phyloP scores from a whole-genome alignment of 306 rosid species.

The Dalbergia cultrata region DNA sequence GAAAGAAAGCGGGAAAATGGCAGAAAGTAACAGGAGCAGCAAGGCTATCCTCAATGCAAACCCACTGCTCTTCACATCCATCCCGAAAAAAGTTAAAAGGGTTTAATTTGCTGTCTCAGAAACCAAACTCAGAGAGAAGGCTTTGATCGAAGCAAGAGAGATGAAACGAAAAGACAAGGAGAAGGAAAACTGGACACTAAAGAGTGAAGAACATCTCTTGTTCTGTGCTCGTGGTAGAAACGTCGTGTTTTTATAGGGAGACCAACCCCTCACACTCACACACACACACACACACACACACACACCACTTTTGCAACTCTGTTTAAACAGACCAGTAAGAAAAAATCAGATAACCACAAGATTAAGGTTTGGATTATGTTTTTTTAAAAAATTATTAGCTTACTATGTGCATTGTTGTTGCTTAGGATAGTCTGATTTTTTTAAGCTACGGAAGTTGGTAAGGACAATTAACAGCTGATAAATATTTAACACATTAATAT shows the following conservation, averaged over 20 bases:
- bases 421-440: no score
- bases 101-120: background rate
- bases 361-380: background rate
- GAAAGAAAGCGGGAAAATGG: constrained; percentile 48
- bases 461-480: no score
- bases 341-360: no score
- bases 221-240: background rate
- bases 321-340: no score
- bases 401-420: background rate
- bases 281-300: no score
- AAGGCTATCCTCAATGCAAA: constrained; percentile 19
- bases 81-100: background rate
- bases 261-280: no score
- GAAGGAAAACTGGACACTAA: background rate
- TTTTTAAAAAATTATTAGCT: background rate
- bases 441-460: no score
- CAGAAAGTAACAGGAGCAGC: constrained; percentile 47
- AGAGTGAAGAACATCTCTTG: background rate
- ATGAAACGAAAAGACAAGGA: background rate
- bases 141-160: background rate
- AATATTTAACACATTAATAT: no score
- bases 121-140: background rate
- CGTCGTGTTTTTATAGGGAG: background rate
- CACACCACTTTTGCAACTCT: no score
- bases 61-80: constrained; percentile 34